Conservation (phyloP, 192 early-diverging fungal species). For the Funneliformis geosporum region DNA sequence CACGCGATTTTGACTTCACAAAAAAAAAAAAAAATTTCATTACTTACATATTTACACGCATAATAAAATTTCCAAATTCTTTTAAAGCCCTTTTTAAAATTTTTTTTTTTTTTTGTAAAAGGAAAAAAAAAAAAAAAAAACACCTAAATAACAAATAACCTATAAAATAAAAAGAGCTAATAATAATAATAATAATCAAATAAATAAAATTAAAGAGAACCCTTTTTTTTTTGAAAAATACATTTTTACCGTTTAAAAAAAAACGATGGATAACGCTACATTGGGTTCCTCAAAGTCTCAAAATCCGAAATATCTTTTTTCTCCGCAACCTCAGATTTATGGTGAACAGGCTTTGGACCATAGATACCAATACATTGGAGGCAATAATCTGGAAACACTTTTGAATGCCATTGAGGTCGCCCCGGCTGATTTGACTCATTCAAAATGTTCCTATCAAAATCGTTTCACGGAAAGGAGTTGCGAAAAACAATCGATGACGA, state of each 20-base stretch:
- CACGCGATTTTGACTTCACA: neutral
- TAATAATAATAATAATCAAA: too few relatives aligned
- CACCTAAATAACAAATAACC: too few relatives aligned
- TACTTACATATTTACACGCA: too few relatives aligned
- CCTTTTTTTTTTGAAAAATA: too few relatives aligned
- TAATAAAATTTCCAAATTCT: neutral
- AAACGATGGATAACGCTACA: neutral
- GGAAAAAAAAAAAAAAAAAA: neutral
- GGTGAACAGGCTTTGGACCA: slow-evolving; percentile 32
- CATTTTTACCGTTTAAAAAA: neutral
- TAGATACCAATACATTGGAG: slow-evolving; percentile 1
- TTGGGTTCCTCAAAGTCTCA: neutral
- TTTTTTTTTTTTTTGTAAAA: neutral
- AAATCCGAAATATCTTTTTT: slow-evolving; percentile 23
- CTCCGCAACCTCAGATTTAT: slow-evolving; percentile 33
- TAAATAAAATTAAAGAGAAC: too few relatives aligned
- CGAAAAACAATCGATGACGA: neutral
- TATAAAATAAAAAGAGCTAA: too few relatives aligned
- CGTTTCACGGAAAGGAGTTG: neutral
- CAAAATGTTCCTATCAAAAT: neutral
- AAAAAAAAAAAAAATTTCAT: neutral
- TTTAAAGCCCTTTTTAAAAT: neutral
- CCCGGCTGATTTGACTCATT: neutral
- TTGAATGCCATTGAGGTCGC: slow-evolving; percentile 29
- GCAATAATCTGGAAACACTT: slow-evolving; percentile 28